Evolutionary conservation across 2,329 filamentous ascomycete genomes (phyloP), one percentile per base, ranked within the genome.

Genomic region (Leptosphaerulina australis): DNA sequence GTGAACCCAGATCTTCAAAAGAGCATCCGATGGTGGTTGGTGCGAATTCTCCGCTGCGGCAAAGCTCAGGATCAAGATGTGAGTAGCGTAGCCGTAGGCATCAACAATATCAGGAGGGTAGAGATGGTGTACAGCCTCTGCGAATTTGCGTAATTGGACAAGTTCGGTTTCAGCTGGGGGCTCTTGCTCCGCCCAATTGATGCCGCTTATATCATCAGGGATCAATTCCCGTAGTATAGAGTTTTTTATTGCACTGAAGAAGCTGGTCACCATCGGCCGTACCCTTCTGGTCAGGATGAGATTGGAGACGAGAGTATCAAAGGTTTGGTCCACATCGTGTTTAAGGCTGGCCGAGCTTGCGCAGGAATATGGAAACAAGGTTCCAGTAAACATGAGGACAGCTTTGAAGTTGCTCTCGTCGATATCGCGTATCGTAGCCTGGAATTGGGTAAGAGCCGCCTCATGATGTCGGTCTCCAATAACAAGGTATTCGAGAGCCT

Each of bases 341-440:
- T 43, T 40, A 1, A 35, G 30, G 20, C 46, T 48, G 10, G 63
- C 35, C 4, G 58, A 53, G 28, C 59, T 35, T 14, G 58, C 57
- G 36, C 56, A 68, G 1, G 59, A 61, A 33, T 67, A 65, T 6
- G 64, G 66, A 15, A 64, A 66, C 1, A 64, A 31, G 3, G 41
- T 43, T 12, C 40, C 51, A 3, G 56, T 52, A 46, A 57, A 63
- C 29, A 30, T 69, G 6, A 64, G 67, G 8, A 76, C 63, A 1
- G 76, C 70, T 25, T 74, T 71, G 47, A 69, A 74, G 38, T 75
- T 75, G 11, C 66, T 68, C 4, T 70, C 58, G 5, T 74, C 67
- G 24, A 77, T 71, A 10, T 73, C 54, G 21, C 50, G 50, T 3
- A 69, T 56, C 4, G 51, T 53, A 22, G 33, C 39, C 18, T 60